Evolutionary conservation across 495 filamentous ascomycete genomes (phyloP).

Genomic region (Thozetella sp.): DNA sequence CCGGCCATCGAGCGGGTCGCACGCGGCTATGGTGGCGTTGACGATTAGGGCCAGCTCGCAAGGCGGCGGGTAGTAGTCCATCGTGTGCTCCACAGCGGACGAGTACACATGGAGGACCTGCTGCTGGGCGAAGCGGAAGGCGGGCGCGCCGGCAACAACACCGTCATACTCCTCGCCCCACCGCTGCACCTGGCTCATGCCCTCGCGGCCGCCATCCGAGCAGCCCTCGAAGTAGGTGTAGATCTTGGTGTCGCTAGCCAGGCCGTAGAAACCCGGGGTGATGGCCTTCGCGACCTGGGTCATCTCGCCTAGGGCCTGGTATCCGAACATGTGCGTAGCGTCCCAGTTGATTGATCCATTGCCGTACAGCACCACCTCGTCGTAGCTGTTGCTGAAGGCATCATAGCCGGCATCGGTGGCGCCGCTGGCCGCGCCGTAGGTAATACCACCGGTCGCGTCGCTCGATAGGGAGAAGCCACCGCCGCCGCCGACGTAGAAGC

Average conservation of each 20-base stretch:
- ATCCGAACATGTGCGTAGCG: constrained; percentile 46
- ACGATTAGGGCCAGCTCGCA: constrained; percentile 54
- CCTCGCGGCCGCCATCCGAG: constrained; percentile 52
- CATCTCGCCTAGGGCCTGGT: constrained; percentile 23
- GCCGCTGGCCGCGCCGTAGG: constrained; percentile 43
- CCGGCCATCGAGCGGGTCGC: constrained; percentile 52
- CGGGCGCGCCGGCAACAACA: constrained; percentile 48
- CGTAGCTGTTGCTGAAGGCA: constrained; percentile 31
- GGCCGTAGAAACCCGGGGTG: constrained; percentile 31
- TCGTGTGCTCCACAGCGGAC: constrained; percentile 41
- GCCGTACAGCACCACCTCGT: constrained; percentile 32
- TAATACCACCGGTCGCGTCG: constrained; percentile 35
- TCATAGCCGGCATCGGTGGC: constrained; percentile 50
- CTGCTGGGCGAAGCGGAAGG: constrained; percentile 51
- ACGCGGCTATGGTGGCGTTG: constrained; percentile 52
- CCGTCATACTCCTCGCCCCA: constrained; percentile 53
- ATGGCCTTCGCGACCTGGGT: constrained; percentile 27
- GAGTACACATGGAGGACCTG: constrained; percentile 52
- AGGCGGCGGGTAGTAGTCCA: constrained; percentile 51
- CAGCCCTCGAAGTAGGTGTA: constrained; percentile 56
- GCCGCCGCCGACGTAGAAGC: constrained; percentile 42
- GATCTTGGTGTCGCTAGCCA: constrained; percentile 28
- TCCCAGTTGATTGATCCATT: constrained; percentile 45
- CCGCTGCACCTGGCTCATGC: constrained; percentile 54
- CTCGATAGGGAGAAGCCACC: constrained; percentile 46